phyloP scores from a whole-genome alignment of 805 yeast genomes.

The Sungouiozyma intestinalis region DNA sequence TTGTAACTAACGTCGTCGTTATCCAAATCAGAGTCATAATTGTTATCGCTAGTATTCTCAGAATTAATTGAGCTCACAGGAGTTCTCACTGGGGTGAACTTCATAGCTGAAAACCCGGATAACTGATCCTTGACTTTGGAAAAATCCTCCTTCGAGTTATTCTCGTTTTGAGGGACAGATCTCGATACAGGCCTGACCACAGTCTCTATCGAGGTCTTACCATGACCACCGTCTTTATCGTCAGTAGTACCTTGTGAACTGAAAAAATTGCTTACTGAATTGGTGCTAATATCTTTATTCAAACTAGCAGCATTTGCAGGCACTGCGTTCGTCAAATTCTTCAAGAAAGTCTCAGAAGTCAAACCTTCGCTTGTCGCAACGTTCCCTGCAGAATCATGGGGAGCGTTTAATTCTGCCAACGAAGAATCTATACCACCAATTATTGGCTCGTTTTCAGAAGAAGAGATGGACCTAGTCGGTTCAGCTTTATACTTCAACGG shows the following conservation, averaged over 20 bases:
- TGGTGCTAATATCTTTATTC: neutral
- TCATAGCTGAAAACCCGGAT: neutral
- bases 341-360: conserved; percentile 27
- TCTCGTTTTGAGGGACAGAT: conserved; percentile 22
- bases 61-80: conserved; percentile 2
- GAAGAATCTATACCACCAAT: neutral
- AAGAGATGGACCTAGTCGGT: neutral
- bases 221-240: neutral
- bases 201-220: conserved; percentile 8
- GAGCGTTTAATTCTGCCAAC: neutral
- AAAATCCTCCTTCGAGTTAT: conserved; percentile 24
- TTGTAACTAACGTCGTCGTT: conserved; percentile 14
- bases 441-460: neutral
- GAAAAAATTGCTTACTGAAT: neutral
- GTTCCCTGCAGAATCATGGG: conserved; percentile 13
- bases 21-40: conserved; percentile 19
- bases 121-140: conserved; percentile 20
- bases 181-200: conserved; percentile 29
- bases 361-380: conserved; percentile 9
- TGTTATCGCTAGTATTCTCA: conserved; percentile 6
- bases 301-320: neutral
- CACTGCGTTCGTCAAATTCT: conserved; percentile 18
- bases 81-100: neutral
- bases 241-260: neutral
- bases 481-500: neutral